Evolutionary conservation across 1,284 basidiomycete species (phyloP).

Genomic region (Gymnopus androsaceus): DNA sequence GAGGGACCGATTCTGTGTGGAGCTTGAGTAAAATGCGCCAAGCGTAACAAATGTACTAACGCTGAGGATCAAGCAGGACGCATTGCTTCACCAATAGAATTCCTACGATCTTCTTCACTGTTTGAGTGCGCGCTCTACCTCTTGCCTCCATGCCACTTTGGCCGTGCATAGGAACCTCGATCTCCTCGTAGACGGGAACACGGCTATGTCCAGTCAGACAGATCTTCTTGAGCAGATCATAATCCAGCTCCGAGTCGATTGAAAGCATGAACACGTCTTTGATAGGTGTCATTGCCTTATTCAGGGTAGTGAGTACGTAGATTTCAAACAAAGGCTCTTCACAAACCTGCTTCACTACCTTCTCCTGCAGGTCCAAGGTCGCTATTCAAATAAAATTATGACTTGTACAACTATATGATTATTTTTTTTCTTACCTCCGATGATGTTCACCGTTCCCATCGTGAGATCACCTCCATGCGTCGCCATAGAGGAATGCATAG

Average conservation of each 20-base stretch:
- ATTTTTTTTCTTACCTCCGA: no score
- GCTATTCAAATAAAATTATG: no score
- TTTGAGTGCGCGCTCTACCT: constrained; percentile 36
- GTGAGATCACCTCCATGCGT: constrained; percentile 71
- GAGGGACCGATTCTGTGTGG: constrained; percentile 67
- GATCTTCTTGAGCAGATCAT: constrained; percentile 72
- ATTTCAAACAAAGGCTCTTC: background rate
- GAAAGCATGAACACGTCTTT: constrained; percentile 81
- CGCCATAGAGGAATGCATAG: constrained; percentile 62
- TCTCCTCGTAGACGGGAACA: constrained; percentile 74
- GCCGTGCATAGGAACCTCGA: constrained; percentile 55
- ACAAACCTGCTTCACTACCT: constrained; percentile 63
- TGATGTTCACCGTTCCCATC: constrained; percentile 74
- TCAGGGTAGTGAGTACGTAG: background rate
- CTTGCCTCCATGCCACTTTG: background rate
- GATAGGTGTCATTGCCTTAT: constrained; percentile 80
- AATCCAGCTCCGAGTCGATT: constrained; percentile 79
- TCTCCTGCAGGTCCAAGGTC: constrained; percentile 73
- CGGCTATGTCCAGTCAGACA: constrained; percentile 81
- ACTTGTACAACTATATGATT: no score
- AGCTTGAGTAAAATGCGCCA: constrained; percentile 6
- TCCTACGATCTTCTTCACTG: constrained; percentile 78
- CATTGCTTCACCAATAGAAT: constrained; percentile 86
- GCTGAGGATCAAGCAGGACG: constrained; percentile 87
- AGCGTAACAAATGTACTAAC: constrained; percentile 33